Percentiles rank a stretch among this genome's conserved stretches.
These are phyloP conservation scores for Candida sp. DNA, from an alignment of 1,139 yeast genomes.

Conservation along the genomic window DNA sequence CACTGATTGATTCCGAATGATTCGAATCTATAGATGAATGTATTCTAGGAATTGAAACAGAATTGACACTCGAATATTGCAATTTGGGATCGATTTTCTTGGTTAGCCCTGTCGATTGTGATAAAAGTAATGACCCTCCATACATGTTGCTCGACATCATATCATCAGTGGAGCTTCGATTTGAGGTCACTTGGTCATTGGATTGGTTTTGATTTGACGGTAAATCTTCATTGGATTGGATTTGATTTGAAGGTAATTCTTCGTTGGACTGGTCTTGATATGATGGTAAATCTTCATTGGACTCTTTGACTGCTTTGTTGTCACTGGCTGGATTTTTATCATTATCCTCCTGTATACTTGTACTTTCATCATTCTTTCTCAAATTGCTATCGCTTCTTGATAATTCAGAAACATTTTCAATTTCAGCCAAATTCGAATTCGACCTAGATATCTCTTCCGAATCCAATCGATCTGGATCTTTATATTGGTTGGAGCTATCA, in stretches of 20 bases:
- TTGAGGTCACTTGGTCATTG: conserved; percentile 4
- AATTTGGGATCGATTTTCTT: conserved; percentile 29
- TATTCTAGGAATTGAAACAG: background rate
- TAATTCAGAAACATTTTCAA: background rate
- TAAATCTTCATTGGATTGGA: conserved; percentile 8
- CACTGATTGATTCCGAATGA: conserved; percentile 23
- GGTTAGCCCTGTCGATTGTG: conserved; percentile 45
- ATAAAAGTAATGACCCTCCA: conserved; percentile 42
- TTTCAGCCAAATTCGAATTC: background rate
- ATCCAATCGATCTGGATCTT: background rate
- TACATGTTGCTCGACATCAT: conserved; percentile 30
- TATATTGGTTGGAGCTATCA: background rate
- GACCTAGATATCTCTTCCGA: background rate
- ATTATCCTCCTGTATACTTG: background rate
- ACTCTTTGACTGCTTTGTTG: background rate
- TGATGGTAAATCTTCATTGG: background rate
- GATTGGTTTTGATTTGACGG: conserved; percentile 6
- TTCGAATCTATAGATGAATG: conserved; percentile 6
- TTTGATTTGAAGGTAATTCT: conserved; percentile 10
- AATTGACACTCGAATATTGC: background rate
- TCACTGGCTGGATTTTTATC: background rate
- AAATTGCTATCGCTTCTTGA: background rate
- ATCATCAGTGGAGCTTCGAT: conserved; percentile 27
- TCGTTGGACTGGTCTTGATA: conserved; percentile 3
- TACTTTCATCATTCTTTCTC: background rate